Conservation (phyloP, 352 stramenopile species). For the Pilasporangium apinafurcum region DNA sequence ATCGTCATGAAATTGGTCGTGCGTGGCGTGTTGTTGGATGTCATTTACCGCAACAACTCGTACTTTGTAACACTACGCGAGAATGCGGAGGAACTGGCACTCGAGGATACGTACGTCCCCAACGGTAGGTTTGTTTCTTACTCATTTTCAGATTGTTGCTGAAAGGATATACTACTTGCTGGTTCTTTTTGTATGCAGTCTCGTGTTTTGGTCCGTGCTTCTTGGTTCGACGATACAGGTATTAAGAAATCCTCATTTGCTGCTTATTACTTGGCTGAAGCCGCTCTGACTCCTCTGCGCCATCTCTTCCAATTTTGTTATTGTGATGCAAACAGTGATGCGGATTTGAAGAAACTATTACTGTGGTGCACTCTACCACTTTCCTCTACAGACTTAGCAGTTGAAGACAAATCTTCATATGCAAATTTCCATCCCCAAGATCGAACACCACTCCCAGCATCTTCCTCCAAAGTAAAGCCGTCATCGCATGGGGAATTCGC, state of each 20-base stretch:
- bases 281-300: neutral
- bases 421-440: constrained; percentile 1
- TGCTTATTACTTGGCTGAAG: neutral
- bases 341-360: constrained; percentile 53
- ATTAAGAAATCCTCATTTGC: neutral
- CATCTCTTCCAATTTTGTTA: too few relatives aligned
- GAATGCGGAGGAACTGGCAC: constrained; percentile 40
- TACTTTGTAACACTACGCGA: constrained; percentile 53
- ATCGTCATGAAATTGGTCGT: constrained; percentile 68
- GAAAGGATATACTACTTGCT: neutral
- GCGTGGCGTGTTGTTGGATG: constrained; percentile 51
- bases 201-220: constrained; percentile 44
- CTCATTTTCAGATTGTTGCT: neutral
- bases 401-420: constrained; percentile 6
- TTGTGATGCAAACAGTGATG: too few relatives aligned
- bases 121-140: constrained; percentile 20
- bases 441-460: constrained; percentile 1
- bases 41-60: constrained; percentile 54
- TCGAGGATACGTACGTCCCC: constrained; percentile 59
- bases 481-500: neutral
- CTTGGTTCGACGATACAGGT: constrained; percentile 46
- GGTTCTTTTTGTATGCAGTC: constrained; percentile 17
- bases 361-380: constrained; percentile 49
- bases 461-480: constrained; percentile 13
- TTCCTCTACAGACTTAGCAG: neutral